phyloP scores from a whole-genome alignment of 129 eudicot species.

The Glebionis coronaria region DNA sequence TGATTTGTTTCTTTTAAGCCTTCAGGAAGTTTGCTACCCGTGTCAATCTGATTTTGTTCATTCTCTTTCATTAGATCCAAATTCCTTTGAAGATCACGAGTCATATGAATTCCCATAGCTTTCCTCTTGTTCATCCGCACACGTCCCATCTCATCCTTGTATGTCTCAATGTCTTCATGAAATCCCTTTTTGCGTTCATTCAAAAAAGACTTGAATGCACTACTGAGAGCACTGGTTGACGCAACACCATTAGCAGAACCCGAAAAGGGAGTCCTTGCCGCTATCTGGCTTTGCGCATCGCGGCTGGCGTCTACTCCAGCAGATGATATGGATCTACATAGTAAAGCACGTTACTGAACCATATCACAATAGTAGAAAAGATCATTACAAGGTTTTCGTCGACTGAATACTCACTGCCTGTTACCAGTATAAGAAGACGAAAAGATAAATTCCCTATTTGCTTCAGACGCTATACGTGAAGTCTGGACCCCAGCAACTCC shows the following conservation, averaged over 20 bases:
- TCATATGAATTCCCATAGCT: conserved; percentile 94
- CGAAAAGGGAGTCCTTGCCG: conserved; percentile 28
- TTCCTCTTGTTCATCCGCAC: conserved; percentile 67
- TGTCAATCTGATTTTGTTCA: conserved; percentile 42
- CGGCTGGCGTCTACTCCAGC: conserved; percentile 51
- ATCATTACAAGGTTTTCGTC: background rate
- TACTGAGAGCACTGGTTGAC: conserved; percentile 30
- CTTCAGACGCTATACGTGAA: conserved; percentile 95
- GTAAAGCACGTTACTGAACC: conserved; percentile 18
- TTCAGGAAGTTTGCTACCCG: conserved; percentile 18
- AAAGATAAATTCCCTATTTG: conserved; percentile 76
- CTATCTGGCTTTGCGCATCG: conserved; percentile 34
- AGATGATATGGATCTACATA: conserved; percentile 61
- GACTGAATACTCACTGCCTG: conserved; percentile 55
- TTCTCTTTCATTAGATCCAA: conserved; percentile 80
- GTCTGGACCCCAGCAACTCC: conserved; percentile 89
- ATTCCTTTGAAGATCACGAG: conserved; percentile 92
- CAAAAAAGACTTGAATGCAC: conserved; percentile 31
- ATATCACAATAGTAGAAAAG: background rate
- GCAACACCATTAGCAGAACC: conserved; percentile 25
- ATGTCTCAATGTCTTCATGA: conserved; percentile 68
- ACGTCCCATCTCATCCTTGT: conserved; percentile 81
- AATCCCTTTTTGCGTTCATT: conserved; percentile 42
- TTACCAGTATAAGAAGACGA: conserved; percentile 88
- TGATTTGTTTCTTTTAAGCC: conserved; percentile 22